Percentiles rank a stretch among this genome's conserved stretches.
phyloP scores from a whole-genome alignment of 2,329 filamentous ascomycete species.

The Phaeosphaeriaceae sp. region DNA sequence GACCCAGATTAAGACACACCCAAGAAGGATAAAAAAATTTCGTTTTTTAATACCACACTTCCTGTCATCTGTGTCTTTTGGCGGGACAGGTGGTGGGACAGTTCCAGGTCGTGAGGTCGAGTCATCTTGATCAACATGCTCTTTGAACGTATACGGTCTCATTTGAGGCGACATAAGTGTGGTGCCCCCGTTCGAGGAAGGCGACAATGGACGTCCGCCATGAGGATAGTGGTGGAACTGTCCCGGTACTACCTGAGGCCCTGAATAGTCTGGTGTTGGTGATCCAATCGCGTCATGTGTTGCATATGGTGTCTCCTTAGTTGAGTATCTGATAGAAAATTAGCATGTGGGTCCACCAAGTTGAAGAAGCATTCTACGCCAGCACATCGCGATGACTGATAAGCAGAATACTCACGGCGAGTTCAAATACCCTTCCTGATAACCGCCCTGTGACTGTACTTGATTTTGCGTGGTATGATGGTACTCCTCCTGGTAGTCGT shows the following conservation, averaged over 20 bases:
- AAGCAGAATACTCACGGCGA: slow-evolving; percentile 7
- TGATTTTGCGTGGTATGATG: slow-evolving; percentile 6
- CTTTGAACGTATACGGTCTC: slow-evolving; percentile 30
- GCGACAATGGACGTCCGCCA: slow-evolving; percentile 18
- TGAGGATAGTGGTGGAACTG: slow-evolving; percentile 23
- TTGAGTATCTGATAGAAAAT: slow-evolving; percentile 21
- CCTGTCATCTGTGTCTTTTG: slow-evolving; percentile 20
- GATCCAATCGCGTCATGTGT: slow-evolving; percentile 6
- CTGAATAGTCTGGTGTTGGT: slow-evolving; percentile 31
- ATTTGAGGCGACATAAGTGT: slow-evolving; percentile 22
- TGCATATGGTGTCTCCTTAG: slow-evolving; percentile 26
- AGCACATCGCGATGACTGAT: neutral
- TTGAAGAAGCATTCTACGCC: too few relatives aligned
- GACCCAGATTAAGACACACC: slow-evolving; percentile 32
- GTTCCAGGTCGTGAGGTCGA: slow-evolving; percentile 14
- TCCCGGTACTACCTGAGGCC: slow-evolving; percentile 28
- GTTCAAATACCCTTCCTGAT: slow-evolving; percentile 21
- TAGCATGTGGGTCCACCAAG: slow-evolving; percentile 3
- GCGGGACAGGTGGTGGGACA: slow-evolving; percentile 20
- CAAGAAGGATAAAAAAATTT: slow-evolving; percentile 28
- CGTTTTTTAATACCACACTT: slow-evolving; percentile 36
- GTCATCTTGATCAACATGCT: slow-evolving; percentile 28
- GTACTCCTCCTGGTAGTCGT: slow-evolving; percentile 21
- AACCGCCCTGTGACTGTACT: slow-evolving; percentile 11
- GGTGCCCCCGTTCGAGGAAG: slow-evolving; percentile 23